Conservation (phyloP, 345 rosid species). For the Brassica juncea region DNA sequence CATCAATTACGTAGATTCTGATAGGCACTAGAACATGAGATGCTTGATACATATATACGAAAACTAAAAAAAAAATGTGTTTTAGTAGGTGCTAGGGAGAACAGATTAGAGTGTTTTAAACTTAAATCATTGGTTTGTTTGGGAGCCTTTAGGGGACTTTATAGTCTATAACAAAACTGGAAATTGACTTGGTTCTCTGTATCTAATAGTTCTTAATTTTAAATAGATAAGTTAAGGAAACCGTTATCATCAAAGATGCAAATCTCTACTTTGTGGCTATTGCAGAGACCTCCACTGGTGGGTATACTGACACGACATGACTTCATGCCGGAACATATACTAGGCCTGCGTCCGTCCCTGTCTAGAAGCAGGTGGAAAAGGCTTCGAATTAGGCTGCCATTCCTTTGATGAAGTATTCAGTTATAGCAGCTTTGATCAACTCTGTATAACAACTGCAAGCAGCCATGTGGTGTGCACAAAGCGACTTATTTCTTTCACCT, state of each 20-base stretch:
- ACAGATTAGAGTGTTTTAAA: neutral
- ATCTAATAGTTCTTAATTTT: neutral
- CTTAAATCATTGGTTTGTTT: neutral
- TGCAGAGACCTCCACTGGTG: conserved; percentile 78
- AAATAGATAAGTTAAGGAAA: neutral
- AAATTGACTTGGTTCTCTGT: conserved; percentile 5
- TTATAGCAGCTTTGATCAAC: neutral
- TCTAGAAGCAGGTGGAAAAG: conserved; percentile 69
- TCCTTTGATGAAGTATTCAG: conserved; percentile 15
- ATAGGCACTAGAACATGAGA: neutral
- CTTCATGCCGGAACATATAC: conserved; percentile 87
- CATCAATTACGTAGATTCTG: neutral
- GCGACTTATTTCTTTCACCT: neutral
- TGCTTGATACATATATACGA: neutral
- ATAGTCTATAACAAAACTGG: neutral
- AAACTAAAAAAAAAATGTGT: neutral
- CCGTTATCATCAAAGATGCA: neutral
- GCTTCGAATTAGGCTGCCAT: conserved; percentile 59
- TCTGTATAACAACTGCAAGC: neutral
- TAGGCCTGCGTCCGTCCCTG: conserved; percentile 67
- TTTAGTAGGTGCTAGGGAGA: neutral
- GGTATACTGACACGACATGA: conserved; percentile 91
- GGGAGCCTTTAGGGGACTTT: neutral
- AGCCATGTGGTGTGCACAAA: neutral
- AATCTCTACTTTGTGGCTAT: neutral